Percentiles rank a stretch among this genome's conserved stretches.
phyloP scores from a whole-genome alignment of 2,329 filamentous ascomycete species.

The Claviceps sp. region DNA sequence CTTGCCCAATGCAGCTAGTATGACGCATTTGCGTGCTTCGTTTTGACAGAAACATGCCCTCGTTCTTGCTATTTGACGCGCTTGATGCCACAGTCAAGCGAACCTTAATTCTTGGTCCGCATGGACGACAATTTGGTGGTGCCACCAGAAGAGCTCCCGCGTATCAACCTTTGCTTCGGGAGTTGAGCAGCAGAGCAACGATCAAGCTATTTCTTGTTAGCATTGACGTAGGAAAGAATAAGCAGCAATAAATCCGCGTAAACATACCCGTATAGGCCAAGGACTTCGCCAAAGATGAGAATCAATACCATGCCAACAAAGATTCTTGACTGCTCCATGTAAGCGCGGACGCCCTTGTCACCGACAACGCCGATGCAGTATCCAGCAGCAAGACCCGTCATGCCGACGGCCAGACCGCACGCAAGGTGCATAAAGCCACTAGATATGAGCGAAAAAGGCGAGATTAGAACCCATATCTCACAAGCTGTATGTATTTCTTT shows the following conservation, averaged over 20 bases:
- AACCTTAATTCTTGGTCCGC: background rate
- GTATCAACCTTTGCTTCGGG: constrained; percentile 54
- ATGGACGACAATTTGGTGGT: background rate
- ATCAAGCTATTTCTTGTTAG: constrained; percentile 50
- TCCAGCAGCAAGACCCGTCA: constrained; percentile 85
- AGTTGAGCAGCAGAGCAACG: constrained; percentile 86
- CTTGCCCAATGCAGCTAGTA: constrained; percentile 22
- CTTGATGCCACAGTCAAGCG: background rate
- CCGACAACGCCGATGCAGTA: constrained; percentile 95
- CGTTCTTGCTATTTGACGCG: background rate
- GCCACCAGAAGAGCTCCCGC: background rate
- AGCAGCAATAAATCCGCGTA: background rate
- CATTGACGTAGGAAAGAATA: too few species aligned
- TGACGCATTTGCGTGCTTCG: constrained; percentile 4
- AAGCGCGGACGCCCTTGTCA: constrained; percentile 83
- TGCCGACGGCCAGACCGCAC: constrained; percentile 78
- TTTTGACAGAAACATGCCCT: background rate
- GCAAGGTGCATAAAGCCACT: constrained; percentile 90
- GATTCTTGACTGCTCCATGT: constrained; percentile 90
- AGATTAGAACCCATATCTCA: constrained; percentile 1
- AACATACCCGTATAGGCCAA: constrained; percentile 87
- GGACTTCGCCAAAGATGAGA: constrained; percentile 93
- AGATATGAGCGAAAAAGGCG: background rate
- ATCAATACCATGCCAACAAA: constrained; percentile 99
- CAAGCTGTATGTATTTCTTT: background rate